A percentile compares a stretch with the other conserved stretches of the same genome.
Conservation (phyloP, 345 rosid species). For the Stellera chamaejasme region DNA sequence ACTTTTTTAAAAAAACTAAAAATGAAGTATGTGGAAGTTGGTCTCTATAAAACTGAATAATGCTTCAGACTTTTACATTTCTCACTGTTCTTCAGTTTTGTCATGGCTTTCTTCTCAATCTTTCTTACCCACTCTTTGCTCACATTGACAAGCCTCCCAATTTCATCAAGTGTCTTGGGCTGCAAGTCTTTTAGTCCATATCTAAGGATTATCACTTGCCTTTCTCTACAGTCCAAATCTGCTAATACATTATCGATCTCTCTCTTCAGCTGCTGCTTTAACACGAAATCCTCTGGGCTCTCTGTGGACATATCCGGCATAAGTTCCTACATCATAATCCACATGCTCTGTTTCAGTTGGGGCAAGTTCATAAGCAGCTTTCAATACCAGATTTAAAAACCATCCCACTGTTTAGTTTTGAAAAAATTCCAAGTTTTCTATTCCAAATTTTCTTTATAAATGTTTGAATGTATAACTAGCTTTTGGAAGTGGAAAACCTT, state of each 20-base stretch:
- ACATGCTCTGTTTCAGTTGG: not conserved
- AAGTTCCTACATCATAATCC: conserved; percentile 41
- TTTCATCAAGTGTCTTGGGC: conserved; percentile 69
- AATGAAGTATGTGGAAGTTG: too few species aligned
- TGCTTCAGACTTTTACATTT: conserved; percentile 31
- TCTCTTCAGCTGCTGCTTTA: conserved; percentile 45
- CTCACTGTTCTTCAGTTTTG: conserved; percentile 40
- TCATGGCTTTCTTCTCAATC: conserved; percentile 57
- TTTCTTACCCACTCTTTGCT: conserved; percentile 88
- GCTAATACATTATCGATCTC: conserved; percentile 41
- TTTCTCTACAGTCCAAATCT: conserved; percentile 59
- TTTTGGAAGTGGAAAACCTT: too few species aligned
- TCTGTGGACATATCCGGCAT: conserved; percentile 38
- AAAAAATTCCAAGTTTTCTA: too few species aligned
- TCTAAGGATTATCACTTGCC: conserved; percentile 53
- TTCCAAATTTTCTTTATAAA: too few species aligned
- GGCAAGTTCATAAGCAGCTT: too few species aligned
- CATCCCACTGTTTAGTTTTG: too few species aligned
- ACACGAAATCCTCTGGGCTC: conserved; percentile 43
- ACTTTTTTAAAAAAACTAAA: too few species aligned
- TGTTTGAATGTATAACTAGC: too few species aligned
- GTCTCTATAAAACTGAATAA: conserved; percentile 23
- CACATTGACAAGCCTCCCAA: conserved; percentile 49
- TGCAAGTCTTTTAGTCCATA: conserved; percentile 45
- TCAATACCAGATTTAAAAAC: too few species aligned